A percentile compares a stretch with the other conserved stretches of the same genome.
Conservation (phyloP, 345 rosid species). For the Citrus sp. region DNA sequence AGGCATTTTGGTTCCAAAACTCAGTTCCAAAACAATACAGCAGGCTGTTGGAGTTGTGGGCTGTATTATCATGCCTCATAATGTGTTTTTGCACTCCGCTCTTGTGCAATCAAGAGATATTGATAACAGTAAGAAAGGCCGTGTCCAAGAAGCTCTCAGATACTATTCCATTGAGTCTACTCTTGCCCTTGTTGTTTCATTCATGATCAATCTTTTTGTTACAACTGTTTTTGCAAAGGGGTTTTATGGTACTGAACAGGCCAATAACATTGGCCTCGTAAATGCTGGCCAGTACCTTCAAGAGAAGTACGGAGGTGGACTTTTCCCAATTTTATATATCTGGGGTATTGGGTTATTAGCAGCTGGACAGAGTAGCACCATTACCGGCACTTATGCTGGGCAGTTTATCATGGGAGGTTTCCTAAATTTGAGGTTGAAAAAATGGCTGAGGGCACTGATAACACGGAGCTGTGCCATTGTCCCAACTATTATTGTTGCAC, state of each 20-base stretch:
- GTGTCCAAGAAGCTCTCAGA: constrained; percentile 81
- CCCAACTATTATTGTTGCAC: constrained; percentile 83
- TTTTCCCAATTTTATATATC: constrained; percentile 83
- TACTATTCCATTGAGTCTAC: constrained; percentile 87
- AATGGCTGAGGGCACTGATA: constrained; percentile 91
- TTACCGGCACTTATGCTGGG: constrained; percentile 90
- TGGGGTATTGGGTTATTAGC: constrained; percentile 91
- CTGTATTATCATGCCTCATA: constrained; percentile 95
- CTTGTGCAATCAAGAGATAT: constrained; percentile 90
- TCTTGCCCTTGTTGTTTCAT: constrained; percentile 65
- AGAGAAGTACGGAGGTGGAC: constrained; percentile 83
- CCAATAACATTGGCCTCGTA: constrained; percentile 71
- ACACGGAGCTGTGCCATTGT: constrained; percentile 82
- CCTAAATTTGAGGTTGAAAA: constrained; percentile 78
- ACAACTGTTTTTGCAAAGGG: constrained; percentile 88
- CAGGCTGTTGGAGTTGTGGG: constrained; percentile 97
- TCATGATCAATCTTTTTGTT: constrained; percentile 83
- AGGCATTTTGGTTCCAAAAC: constrained; percentile 80
- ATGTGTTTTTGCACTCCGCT: constrained; percentile 90
- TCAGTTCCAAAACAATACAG: constrained; percentile 78
- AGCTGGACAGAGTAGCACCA: constrained; percentile 95
- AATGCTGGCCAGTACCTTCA: constrained; percentile 91
- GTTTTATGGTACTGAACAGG: constrained; percentile 71
- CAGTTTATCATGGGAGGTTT: constrained; percentile 99
- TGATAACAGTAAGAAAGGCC: constrained; percentile 54